These are phyloP conservation scores for Lenwebbia sp. DNA, from an alignment of 345 rosid genomes.

Conservation along the genomic window DNA sequence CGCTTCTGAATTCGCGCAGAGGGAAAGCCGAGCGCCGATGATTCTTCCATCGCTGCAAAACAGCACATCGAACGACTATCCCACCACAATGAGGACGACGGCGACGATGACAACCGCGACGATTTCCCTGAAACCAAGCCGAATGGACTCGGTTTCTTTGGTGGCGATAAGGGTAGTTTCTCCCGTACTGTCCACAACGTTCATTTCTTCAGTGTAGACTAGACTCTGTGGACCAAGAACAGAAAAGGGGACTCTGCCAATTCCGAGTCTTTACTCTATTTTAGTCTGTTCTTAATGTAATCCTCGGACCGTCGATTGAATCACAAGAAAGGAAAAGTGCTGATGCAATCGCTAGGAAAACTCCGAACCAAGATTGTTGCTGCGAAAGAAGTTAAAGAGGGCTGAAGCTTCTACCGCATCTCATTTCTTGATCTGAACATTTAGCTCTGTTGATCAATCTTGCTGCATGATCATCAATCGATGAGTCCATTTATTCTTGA, in stretches of 20 bases:
- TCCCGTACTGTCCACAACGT: too few species aligned
- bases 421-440: background rate
- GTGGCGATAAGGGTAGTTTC: too few species aligned
- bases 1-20: too few species aligned
- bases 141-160: too few species aligned
- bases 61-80: too few species aligned
- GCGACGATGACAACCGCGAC: too few species aligned
- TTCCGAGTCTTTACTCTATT: background rate
- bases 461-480: background rate
- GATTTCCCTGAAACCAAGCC: too few species aligned
- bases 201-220: background rate
- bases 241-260: background rate
- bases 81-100: too few species aligned
- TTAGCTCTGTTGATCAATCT: background rate
- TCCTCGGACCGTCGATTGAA: background rate
- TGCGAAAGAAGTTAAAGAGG: background rate
- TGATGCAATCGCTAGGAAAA: background rate
- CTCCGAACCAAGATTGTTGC: background rate
- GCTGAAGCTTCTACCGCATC: background rate
- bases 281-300: background rate
- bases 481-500: background rate
- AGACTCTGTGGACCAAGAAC: background rate
- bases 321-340: background rate
- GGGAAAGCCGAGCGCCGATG: too few species aligned
- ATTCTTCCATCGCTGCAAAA: too few species aligned